These are phyloP conservation scores for Gloeopeniophorella convolvens DNA, from an alignment of 768 basidiomycete species.

Conservation along the genomic window DNA sequence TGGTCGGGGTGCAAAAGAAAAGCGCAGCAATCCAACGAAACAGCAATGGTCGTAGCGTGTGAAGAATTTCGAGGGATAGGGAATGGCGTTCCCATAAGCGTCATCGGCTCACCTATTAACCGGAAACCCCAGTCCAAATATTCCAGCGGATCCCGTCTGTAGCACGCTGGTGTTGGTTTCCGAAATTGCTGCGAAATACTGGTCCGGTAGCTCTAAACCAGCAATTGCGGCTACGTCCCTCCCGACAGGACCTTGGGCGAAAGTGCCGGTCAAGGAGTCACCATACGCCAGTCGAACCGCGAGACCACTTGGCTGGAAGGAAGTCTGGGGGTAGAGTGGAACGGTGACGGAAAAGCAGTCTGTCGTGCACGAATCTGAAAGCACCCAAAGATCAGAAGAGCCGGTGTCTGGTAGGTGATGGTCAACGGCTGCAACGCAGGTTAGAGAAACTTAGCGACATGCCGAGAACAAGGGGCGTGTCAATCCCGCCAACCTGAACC, in stretches of 20 bases:
- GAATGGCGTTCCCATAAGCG: too few relatives aligned
- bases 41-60: too few relatives aligned
- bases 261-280: constrained; percentile 64
- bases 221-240: constrained; percentile 51
- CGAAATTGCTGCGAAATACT: constrained; percentile 62
- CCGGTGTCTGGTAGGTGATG: constrained; percentile 52
- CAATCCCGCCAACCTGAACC: constrained; percentile 46
- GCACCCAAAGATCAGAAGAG: constrained; percentile 72
- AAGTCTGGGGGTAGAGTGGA: constrained; percentile 43
- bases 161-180: constrained; percentile 60
- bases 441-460: constrained; percentile 14
- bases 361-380: constrained; percentile 49
- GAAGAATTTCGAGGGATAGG: too few relatives aligned
- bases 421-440: not conserved
- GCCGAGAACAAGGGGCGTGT: constrained; percentile 58
- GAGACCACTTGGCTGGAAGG: constrained; percentile 42
- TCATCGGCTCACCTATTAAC: constrained; percentile 47
- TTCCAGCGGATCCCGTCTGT: constrained; percentile 53
- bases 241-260: constrained; percentile 59
- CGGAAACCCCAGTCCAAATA: constrained; percentile 73
- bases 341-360: constrained; percentile 34
- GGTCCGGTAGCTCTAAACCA: constrained; percentile 40
- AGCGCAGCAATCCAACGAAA: too few relatives aligned
- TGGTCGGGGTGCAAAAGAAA: too few relatives aligned
- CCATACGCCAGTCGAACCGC: constrained; percentile 55